These are phyloP conservation scores for Rhizophlyctis rosea DNA, from an alignment of 192 early-diverging fungal species.

Conservation along the genomic window DNA sequence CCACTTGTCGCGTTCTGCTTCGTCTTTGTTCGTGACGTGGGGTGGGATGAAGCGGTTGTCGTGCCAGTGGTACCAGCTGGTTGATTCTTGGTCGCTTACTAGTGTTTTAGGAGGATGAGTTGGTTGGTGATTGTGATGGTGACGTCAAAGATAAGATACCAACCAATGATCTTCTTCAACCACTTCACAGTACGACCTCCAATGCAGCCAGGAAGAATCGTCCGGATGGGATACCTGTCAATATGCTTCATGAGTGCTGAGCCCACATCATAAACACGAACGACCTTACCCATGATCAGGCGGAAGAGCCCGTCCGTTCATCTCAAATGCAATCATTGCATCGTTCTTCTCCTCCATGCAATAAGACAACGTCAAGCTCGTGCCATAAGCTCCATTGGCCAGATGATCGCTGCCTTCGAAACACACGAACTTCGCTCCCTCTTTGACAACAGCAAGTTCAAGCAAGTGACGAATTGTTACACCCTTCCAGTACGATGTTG, in stretches of 20 bases:
- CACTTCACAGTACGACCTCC: slow-evolving; percentile 86
- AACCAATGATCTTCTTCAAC: slow-evolving; percentile 53
- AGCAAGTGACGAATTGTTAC: slow-evolving; percentile 54
- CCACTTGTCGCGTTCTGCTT: slow-evolving; percentile 44
- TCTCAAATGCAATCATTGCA: slow-evolving; percentile 73
- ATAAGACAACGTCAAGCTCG: slow-evolving; percentile 63
- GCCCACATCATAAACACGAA: no score
- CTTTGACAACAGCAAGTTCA: slow-evolving; percentile 1
- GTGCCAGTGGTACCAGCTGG: slow-evolving; percentile 69
- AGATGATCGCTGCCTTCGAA: slow-evolving; percentile 40
- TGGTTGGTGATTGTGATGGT: background rate
- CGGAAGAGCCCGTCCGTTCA: slow-evolving; percentile 69
- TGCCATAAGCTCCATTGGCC: slow-evolving; percentile 71
- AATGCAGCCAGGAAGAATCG: slow-evolving; percentile 79
- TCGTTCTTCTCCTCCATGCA: slow-evolving; percentile 67
- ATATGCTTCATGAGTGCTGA: no score
- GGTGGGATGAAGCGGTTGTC: slow-evolving; percentile 82
- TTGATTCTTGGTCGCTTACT: slow-evolving; percentile 56
- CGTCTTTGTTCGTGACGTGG: slow-evolving; percentile 44
- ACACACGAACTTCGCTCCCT: background rate
- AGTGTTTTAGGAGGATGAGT: background rate
- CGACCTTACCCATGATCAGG: slow-evolving; percentile 76
- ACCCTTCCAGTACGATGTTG: slow-evolving; percentile 60
- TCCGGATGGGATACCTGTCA: slow-evolving; percentile 69
- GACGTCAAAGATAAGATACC: background rate